Base-by-base conservation (phyloP, 345 rosid species). In the Lepidium aucheri region DNA sequence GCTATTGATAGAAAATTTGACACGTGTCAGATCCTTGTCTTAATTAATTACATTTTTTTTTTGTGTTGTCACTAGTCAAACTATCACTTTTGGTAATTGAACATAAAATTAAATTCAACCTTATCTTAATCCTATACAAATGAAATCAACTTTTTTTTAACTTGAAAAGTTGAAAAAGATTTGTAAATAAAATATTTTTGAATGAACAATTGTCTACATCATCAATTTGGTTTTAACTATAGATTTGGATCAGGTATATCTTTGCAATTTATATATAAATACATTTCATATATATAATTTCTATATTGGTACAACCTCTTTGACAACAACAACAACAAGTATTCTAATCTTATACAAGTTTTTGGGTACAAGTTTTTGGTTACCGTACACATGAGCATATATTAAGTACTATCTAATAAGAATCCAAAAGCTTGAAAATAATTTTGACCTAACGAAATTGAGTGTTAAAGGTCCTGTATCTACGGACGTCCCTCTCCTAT, bases 401-500 rank as follows among this genome's bases (percentile, higher is more conserved):
- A 30, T 30, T 22, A 46, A 20, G 3, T 3, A 36, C 32, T 26
- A 36, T 57, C 30, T 10, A 22, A 53, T 45, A 54, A 36, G 56
- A 54, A 38, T 45, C 26, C 50, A 70, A 45, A 30, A 20, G 8
- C 14, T 42, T 51, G 16, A 40, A 71, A 55, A 43, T 61, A 58
- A 72, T 55, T 12, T 38, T 50, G 53, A 64, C 6, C 60, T 24
- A 64, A 72, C 65, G 33, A 56, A 16, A 56, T 20, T 63, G 51
- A 63, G 35, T 50, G 34, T 51, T 42, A 34, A 13, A 24, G 56
- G 61, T 44, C 68, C 73, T 73, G 55, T 66, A 59, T 73, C 63
- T 28, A 53, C 77, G 77, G 77, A 73, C 51, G 63, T 52, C 77
- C 77, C 73, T 65, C 67, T 51, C 72, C 67, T 73, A 33, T 65